Evolutionary conservation across 805 yeast genomes (phyloP).

Genomic region (Yueomyces sp.): DNA sequence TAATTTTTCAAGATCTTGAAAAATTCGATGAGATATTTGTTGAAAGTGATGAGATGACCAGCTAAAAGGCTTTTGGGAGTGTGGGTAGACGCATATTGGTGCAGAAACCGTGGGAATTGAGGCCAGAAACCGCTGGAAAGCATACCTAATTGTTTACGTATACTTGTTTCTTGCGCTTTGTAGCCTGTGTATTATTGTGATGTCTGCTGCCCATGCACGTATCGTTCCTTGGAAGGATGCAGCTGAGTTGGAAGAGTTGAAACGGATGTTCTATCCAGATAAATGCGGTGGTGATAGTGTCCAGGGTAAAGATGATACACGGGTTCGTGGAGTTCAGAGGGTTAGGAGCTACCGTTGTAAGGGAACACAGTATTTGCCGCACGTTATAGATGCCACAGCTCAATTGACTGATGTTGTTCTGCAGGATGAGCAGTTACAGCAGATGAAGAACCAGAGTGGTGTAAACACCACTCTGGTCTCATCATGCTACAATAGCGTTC

Average conservation of each 20-base stretch:
- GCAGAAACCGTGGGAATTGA: too few species aligned
- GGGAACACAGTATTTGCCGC: constrained; percentile 47
- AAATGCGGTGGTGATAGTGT: constrained; percentile 3
- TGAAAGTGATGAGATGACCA: too few species aligned
- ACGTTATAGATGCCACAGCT: constrained; percentile 56
- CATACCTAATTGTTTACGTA: too few species aligned
- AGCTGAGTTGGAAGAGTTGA: constrained; percentile 33
- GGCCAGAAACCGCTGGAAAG: too few species aligned
- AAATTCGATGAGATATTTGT: too few species aligned
- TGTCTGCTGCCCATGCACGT: constrained; percentile 15
- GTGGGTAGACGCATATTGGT: not conserved
- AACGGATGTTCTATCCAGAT: constrained; percentile 40
- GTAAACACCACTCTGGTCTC: constrained; percentile 5
- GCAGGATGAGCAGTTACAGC: constrained; percentile 24
- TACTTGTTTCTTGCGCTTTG: too few species aligned
- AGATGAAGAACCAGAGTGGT: constrained; percentile 16
- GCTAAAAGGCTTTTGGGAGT: not conserved
- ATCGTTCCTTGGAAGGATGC: constrained; percentile 27
- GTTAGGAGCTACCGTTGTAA: constrained; percentile 43
- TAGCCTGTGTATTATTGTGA: not conserved
- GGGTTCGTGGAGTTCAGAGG: constrained; percentile 35
- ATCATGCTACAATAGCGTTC: constrained; percentile 13
- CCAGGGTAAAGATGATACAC: not conserved
- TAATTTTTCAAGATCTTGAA: too few species aligned
- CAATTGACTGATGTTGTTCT: constrained; percentile 38